Conservation (phyloP, 352 stramenopile species). For the Globisporangium nunn region DNA sequence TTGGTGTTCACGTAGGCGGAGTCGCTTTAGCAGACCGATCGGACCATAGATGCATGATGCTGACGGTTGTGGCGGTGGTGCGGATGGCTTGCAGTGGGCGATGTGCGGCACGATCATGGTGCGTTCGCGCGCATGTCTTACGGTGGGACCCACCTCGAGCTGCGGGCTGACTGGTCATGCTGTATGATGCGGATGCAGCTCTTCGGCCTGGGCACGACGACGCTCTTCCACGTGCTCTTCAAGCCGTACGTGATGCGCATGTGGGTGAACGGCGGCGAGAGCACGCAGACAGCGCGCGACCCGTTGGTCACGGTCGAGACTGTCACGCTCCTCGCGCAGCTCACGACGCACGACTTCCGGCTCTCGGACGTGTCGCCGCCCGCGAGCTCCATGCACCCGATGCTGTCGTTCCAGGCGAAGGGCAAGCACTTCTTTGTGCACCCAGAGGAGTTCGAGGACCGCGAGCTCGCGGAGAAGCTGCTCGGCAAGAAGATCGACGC, state of each 20-base stretch:
- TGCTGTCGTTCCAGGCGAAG: conserved; percentile 73
- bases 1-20: conserved; percentile 9
- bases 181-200: conserved; percentile 17
- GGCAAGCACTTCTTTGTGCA: conserved; percentile 76
- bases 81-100: conserved; percentile 36
- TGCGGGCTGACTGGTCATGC: background rate
- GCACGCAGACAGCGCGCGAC: conserved; percentile 17
- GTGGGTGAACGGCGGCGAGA: conserved; percentile 35
- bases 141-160: background rate
- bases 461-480: conserved; percentile 50
- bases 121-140: background rate
- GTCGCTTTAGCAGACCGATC: background rate
- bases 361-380: conserved; percentile 53
- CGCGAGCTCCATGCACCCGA: conserved; percentile 68
- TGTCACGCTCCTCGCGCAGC: conserved; percentile 58
- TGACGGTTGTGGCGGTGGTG: background rate
- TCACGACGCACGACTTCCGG: conserved; percentile 42
- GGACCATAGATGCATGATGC: background rate
- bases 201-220: conserved; percentile 77
- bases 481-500: conserved; percentile 30
- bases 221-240: conserved; percentile 81
- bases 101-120: conserved; percentile 87
- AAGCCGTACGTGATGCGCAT: conserved; percentile 83
- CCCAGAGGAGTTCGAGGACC: conserved; percentile 59
- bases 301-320: conserved; percentile 57